Evolutionary conservation across 257 asterid genomes (phyloP), one percentile per base, ranked within the genome.

Genomic region (Fraxinus excelsior): DNA sequence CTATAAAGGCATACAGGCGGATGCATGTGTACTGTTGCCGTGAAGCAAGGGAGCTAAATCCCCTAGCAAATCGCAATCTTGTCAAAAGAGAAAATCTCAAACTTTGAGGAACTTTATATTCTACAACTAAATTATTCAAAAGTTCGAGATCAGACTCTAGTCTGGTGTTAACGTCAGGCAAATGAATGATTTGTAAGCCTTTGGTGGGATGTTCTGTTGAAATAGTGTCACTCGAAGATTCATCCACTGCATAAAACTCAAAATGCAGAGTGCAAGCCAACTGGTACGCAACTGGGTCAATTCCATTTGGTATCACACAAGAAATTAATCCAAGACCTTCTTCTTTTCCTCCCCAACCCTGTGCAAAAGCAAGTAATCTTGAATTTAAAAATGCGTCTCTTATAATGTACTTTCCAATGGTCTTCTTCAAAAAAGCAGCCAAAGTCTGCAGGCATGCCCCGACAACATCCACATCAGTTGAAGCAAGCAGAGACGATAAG

Each of bases 301-400:
- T 79, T 70, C 80, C 87, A 78, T 80, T 81, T 74, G 84, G 91
- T 65, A 85, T 49, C 80, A 91, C 93, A 84, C 98, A 95, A 60
- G 97, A 88, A 79, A 95, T 89, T 85, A 95, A 85, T 80, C 99
- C 99, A 74, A 95, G 93, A 56, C 97, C 99, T 90, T 95, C 99
- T 83, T 95, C 99, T 79, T 90, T 93, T 56, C 96, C 96, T 37
- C 99, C 99, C 99, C 98, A 95, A 32, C 99, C 99, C 85, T 95
- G 99, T 78, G 97, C 98, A 84, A 93, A 88, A 79, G 97, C 87
- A 82, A 91, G 93, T 76, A 95, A 84, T 87, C 95, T 95, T 78
- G 99, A 90, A 80, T 87, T 91, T 66, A 95, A 87, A 82, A 96
- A 90, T 75, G 90, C 87, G 71, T 95, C 98, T 85, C 92, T 90